These are phyloP conservation scores for Martensiomyces pterosporus DNA, from an alignment of 192 early-diverging fungal genomes.

Conservation along the genomic window DNA sequence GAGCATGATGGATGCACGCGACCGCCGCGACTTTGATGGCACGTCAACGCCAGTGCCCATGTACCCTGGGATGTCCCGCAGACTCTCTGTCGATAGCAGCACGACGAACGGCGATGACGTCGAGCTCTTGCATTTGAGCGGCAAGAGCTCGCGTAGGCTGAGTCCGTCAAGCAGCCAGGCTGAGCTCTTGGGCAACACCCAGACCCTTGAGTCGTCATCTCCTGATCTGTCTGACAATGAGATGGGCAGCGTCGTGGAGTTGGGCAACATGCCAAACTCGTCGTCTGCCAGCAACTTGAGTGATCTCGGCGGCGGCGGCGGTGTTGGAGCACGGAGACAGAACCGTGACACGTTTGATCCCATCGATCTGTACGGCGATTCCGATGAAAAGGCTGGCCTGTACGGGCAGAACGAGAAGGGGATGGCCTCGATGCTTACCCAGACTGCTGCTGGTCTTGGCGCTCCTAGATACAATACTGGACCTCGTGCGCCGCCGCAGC, in stretches of 20 bases:
- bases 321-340: too few relatives aligned
- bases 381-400: background rate
- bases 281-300: background rate
- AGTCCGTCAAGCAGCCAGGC: conserved; percentile 23
- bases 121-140: conserved; percentile 20
- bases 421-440: background rate
- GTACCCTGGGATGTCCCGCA: conserved; percentile 17
- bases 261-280: conserved; percentile 9
- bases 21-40: conserved; percentile 49
- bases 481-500: too few relatives aligned
- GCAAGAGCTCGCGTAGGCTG: background rate
- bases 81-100: conserved; percentile 41
- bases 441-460: too few relatives aligned
- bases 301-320: background rate
- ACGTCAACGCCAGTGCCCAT: conserved; percentile 25
- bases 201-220: conserved; percentile 7
- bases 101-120: conserved; percentile 11
- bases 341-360: conserved; percentile 1
- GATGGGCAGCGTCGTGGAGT: conserved; percentile 8
- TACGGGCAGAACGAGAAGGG: background rate
- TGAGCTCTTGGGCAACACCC: conserved; percentile 32
- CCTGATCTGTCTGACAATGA: conserved; percentile 15
- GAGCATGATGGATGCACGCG: conserved; percentile 46
- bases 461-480: too few relatives aligned
- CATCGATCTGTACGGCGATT: conserved; percentile 5